These are phyloP conservation scores for Ceratocystis variospora DNA, from an alignment of 2,329 filamentous ascomycete genomes.

Conservation along the genomic window DNA sequence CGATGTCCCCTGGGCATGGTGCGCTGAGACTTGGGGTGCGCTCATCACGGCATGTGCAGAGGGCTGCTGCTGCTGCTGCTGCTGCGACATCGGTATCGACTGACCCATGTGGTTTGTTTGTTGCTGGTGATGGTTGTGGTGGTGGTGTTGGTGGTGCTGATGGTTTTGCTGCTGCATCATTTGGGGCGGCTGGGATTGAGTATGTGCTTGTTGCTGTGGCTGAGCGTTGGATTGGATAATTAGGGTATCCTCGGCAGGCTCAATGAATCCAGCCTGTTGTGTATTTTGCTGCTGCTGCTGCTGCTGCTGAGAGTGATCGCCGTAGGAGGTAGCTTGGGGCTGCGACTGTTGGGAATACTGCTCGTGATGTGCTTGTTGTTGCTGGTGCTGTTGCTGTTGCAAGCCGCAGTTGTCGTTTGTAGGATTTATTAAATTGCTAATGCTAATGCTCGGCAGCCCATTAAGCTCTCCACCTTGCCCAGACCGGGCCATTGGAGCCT, in stretches of 20 bases:
- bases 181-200: constrained; percentile 22
- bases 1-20: constrained; percentile 49
- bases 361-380: constrained; percentile 13
- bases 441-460: constrained; percentile 26
- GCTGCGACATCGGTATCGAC: constrained; percentile 10
- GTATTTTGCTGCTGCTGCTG: constrained; percentile 36
- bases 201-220: constrained; percentile 17
- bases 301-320: constrained; percentile 27
- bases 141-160: no score
- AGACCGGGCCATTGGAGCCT: constrained; percentile 5
- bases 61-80: constrained; percentile 15
- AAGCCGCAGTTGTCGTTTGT: constrained; percentile 19
- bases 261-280: constrained; percentile 16
- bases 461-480: constrained; percentile 17
- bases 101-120: constrained; percentile 10
- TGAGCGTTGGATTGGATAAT: constrained; percentile 23
- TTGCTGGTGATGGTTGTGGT: constrained; percentile 48
- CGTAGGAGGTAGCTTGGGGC: background rate
- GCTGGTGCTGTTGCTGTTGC: constrained; percentile 20
- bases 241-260: constrained; percentile 18
- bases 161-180: constrained; percentile 13
- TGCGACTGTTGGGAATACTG: background rate
- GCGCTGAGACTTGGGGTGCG: constrained; percentile 31
- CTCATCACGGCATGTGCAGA: constrained; percentile 37
- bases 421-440: constrained; percentile 22